These are phyloP conservation scores for Angophora floribunda DNA, from an alignment of 345 rosid genomes.

Conservation along the genomic window DNA sequence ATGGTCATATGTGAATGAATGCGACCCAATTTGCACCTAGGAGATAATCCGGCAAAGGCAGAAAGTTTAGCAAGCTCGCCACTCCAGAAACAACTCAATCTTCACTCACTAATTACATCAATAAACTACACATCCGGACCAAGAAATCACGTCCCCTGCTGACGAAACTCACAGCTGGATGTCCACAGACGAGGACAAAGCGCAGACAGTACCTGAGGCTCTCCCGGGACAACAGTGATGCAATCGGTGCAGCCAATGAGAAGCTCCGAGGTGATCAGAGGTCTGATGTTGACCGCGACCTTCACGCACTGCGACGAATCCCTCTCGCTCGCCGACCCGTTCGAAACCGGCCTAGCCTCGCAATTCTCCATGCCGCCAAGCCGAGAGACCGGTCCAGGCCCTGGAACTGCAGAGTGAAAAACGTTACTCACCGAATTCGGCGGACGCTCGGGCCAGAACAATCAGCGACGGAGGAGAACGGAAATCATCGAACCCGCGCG, in stretches of 20 bases:
- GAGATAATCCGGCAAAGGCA: background rate
- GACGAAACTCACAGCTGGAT: background rate
- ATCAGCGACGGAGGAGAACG: background rate
- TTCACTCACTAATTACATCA: background rate
- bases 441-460: background rate
- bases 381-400: background rate
- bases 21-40: constrained; percentile 88
- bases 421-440: background rate
- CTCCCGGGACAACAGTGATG: constrained; percentile 70
- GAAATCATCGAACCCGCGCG: background rate
- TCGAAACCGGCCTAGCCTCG: background rate
- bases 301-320: constrained; percentile 53
- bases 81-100: background rate
- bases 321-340: background rate
- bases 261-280: constrained; percentile 85
- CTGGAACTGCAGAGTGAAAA: background rate
- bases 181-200: too few species aligned
- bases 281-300: constrained; percentile 87
- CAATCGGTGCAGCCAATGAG: constrained; percentile 82
- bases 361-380: constrained; percentile 32
- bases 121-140: background rate
- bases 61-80: background rate
- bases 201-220: constrained; percentile 59
- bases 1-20: constrained; percentile 71
- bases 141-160: background rate